These are phyloP conservation scores for Neopestalotiopsis clavispora DNA, from an alignment of 2,329 filamentous ascomycete species.

Conservation along the genomic window DNA sequence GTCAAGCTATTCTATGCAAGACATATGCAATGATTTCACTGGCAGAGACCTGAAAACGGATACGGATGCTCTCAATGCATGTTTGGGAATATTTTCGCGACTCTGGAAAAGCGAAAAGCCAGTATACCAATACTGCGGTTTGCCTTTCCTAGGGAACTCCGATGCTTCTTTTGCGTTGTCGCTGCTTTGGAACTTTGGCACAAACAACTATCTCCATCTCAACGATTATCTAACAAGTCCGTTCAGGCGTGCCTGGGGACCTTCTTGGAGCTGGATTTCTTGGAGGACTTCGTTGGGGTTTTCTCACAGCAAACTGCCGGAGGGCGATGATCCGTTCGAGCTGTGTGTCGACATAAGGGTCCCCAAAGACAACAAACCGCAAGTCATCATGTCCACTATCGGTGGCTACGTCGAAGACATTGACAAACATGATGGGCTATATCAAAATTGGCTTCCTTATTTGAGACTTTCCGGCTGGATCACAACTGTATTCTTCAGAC, in stretches of 20 bases:
- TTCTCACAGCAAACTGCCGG: not conserved
- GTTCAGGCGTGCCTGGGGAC: not conserved
- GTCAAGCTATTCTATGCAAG: not conserved
- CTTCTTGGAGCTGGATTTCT: not conserved
- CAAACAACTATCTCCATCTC: too few species aligned
- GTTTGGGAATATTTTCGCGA: not conserved
- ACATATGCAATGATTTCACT: not conserved
- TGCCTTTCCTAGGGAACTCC: not conserved
- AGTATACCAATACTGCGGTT: not conserved
- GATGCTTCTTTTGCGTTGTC: not conserved
- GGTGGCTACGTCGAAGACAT: not conserved
- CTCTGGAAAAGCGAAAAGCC: not conserved
- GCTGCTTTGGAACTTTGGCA: not conserved
- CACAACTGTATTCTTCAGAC: not conserved
- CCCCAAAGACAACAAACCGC: not conserved
- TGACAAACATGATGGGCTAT: not conserved
- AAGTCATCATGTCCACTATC: not conserved
- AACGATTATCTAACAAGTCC: too few species aligned
- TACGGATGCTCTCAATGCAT: not conserved
- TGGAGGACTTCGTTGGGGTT: not conserved
- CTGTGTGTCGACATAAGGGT: not conserved
- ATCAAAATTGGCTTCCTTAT: not conserved
- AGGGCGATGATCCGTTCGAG: not conserved
- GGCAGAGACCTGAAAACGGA: not conserved
- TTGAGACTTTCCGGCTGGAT: not conserved